These are phyloP conservation scores for Leishmania guyanensis DNA, from an alignment of 208 protist species.

Conservation along the genomic window DNA sequence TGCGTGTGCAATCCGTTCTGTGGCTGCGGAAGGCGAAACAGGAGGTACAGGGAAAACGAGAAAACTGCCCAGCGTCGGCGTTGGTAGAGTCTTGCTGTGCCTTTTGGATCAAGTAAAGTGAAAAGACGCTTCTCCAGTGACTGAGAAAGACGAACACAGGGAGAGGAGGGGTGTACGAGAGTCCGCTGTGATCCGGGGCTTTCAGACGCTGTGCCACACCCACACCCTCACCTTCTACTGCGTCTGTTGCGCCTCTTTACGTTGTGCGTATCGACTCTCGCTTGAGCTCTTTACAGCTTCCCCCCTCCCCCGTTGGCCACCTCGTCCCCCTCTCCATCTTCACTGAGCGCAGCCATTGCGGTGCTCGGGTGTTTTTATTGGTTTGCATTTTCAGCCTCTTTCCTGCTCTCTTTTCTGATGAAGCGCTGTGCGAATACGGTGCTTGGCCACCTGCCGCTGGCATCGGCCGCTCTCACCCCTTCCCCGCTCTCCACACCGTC, in stretches of 20 bases:
- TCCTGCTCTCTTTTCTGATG: slow-evolving; percentile 8
- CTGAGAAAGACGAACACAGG: background rate
- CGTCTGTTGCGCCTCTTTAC: background rate
- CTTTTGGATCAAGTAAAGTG: background rate
- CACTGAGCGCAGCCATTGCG: too few relatives aligned
- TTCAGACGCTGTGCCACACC: background rate
- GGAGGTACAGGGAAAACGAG: background rate
- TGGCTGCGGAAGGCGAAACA: background rate
- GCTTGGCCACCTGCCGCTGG: slow-evolving; percentile 8
- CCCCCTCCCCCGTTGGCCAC: too few relatives aligned
- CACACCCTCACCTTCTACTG: background rate
- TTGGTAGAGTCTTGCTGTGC: background rate
- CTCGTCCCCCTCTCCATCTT: background rate
- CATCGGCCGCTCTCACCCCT: background rate
- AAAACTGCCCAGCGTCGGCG: background rate
- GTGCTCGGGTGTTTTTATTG: background rate
- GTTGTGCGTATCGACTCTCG: too few relatives aligned
- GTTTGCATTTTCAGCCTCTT: background rate
- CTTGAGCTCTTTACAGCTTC: too few relatives aligned
- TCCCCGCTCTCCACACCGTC: background rate
- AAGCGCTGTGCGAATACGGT: slow-evolving; percentile 16
- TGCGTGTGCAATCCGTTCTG: background rate
- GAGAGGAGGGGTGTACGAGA: background rate
- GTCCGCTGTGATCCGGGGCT: background rate
- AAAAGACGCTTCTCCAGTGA: background rate